Percentiles rank a stretch among this genome's conserved stretches.
These are phyloP conservation scores for Iberis amara DNA, from an alignment of 441 rosid genomes.

Conservation along the genomic window DNA sequence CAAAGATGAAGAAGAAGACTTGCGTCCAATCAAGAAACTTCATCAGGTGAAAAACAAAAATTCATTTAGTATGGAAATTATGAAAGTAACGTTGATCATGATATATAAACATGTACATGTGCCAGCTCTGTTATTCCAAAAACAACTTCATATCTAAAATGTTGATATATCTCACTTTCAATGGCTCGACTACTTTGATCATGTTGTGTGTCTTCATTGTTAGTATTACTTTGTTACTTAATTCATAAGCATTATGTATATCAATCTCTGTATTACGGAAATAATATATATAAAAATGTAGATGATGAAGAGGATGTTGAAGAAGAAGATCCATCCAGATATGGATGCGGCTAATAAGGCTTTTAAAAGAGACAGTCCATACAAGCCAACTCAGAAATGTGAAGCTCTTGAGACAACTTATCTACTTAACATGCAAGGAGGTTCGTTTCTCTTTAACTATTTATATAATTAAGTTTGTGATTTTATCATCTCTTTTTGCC, in stretches of 20 bases:
- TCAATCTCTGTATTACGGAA: no score
- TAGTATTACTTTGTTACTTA: constrained; percentile 5
- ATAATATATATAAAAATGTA: constrained; percentile 14
- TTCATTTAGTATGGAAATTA: neutral
- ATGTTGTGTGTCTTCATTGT: neutral
- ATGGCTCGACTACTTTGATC: neutral
- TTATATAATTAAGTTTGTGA: neutral
- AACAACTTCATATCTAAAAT: constrained; percentile 6
- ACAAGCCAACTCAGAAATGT: constrained; percentile 28
- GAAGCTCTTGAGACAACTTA: constrained; percentile 39
- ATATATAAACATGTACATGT: constrained; percentile 20
- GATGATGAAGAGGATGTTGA: constrained; percentile 81
- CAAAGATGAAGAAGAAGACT: constrained; percentile 34
- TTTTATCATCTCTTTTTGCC: neutral
- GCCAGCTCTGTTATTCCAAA: constrained; percentile 3
- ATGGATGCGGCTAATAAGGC: constrained; percentile 43
- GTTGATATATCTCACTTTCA: neutral
- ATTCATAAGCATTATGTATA: no score
- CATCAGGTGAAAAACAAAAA: constrained; percentile 32
- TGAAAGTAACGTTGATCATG: neutral
- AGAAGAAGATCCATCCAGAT: constrained; percentile 87
- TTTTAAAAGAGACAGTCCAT: constrained; percentile 26
- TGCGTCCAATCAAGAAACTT: constrained; percentile 60
- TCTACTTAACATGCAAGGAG: constrained; percentile 54
- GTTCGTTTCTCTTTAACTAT: constrained; percentile 20